Base-by-base conservation (phyloP, 2,329 filamentous ascomycete species). In the Sclerotinia minor region DNA sequence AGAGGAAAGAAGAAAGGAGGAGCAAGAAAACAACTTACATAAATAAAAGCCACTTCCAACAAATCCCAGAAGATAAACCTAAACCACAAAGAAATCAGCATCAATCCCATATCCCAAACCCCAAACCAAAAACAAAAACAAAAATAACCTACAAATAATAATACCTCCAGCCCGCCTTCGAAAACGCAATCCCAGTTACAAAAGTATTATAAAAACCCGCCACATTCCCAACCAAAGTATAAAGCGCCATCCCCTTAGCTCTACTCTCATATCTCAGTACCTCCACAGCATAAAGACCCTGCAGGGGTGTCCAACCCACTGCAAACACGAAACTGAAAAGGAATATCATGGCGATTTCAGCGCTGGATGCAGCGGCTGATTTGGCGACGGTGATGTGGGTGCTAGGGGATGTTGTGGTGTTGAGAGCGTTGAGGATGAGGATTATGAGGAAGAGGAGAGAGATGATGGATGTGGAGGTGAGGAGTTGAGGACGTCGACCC, bases 301-400 rank as follows among this genome's bases (percentile, higher is more conserved):
- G 81, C 8, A 84, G 76, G 0, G 83, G 82, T 0, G 82, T 85
- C 80, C 81, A 84, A 1, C 82, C 82, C 32, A 84, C 81, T 0
- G 81, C 83, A 72, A 84, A 84, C 1, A 82, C 80, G 41, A 83
- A 80, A 3, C 82, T 82, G 53, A 85, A 85, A 9, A 85, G 77
- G 71, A 83, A 84, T 55, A 85, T 83, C 69, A 85, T 82, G 9
- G 82, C 82, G 3, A 84, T 80, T 9, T 81, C 81, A 0, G 79
- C 76, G 68, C 82, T 81, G 26, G 81, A 80, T 0, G 81, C 80
- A 0, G 78, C 73, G 0, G 67, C 64, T 0, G 55, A 67, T 67
- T 67, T 67, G 1, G 65, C 13, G 41, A 66, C 19, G 49, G 49
- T 45, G 65, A 26, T 35, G 41, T 60, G n/a, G 26, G 53, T 61